Base-by-base conservation (phyloP, 371 early-diverging fungal genomes). In the Gilbertella persicaria region DNA sequence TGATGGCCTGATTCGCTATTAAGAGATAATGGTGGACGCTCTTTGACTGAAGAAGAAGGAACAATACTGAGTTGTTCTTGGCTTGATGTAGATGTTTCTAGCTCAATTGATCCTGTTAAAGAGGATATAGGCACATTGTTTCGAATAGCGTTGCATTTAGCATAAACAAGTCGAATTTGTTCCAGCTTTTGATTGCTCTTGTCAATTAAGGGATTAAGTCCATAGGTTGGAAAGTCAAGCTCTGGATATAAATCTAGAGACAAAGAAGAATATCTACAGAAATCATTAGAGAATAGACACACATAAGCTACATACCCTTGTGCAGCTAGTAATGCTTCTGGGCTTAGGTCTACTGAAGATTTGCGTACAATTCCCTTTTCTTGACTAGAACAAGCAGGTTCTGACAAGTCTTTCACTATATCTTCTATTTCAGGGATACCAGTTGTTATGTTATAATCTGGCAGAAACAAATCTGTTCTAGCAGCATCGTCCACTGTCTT, bases 111-210 rank as follows among this genome's bases (percentile, higher is more conserved):
- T 12, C 63, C 46, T 2, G 64, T 52, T 9, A 73, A 45, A 1
- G 67, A 40, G 4, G 74, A 67, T 6, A 33, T 8, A 33, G 61
- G 80, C n/a, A 75, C 48, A 51, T 87, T 82, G 37, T 88, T 80
- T 50, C 71, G 78, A 14, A 85, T 73, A 14, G 86, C 82, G 66
- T 85, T 78, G 54, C 93, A 89, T 63, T 91, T 90, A 46, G 80
- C 62, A 62, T 92, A 88, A 4, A 89, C 69, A 16, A 77, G 73
- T 40, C 93, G 86, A 28, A 92, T 85, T 50, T 80, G 71, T 45
- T 79, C 67, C 35, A 92, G 60, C 24, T 78, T 69, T 13, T 83
- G 75, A 6, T 87, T 64, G 58, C 86, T 86, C n/a, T 71, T 74
- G 21, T 86, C 86, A 50, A 89, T 84, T 36, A 64, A 66, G 12